Percentiles rank a stretch among this genome's conserved stretches.
Evolutionary conservation across 169 alveolate species (phyloP).

Genomic region (Plasmodium knowlesi): DNA sequence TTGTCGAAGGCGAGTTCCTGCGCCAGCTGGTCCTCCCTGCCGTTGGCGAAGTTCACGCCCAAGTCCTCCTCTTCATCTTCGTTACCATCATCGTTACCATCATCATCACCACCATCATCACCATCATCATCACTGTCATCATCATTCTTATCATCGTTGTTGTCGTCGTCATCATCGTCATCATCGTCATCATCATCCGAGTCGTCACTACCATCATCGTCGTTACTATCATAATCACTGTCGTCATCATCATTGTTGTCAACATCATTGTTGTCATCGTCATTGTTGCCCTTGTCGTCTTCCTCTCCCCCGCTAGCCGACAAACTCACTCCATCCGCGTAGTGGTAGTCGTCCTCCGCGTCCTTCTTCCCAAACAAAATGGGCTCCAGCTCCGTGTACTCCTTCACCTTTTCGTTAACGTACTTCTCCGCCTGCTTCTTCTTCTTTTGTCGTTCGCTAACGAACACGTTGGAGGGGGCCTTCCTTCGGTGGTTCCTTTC

Average conservation of each 20-base stretch:
- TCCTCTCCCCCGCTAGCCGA: slow-evolving; percentile 3
- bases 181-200: not conserved
- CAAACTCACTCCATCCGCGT: not conserved
- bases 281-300: not conserved
- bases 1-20: slow-evolving; percentile 40
- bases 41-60: not conserved
- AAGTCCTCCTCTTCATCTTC: not conserved
- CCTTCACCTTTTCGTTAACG: slow-evolving; percentile 49
- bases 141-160: not conserved
- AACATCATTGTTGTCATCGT: too few species aligned
- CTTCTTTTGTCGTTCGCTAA: slow-evolving; percentile 56
- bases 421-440: slow-evolving; percentile 30
- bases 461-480: slow-evolving; percentile 49
- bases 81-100: not conserved
- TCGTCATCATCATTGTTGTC: not conserved
- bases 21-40: slow-evolving; percentile 13
- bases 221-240: not conserved
- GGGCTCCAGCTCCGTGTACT: slow-evolving; percentile 19
- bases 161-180: not conserved
- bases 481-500: slow-evolving; percentile 38
- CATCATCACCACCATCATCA: not conserved
- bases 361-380: slow-evolving; percentile 25
- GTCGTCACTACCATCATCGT: not conserved
- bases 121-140: not conserved
- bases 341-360: slow-evolving; percentile 15